Base-by-base conservation (phyloP, 2,329 filamentous ascomycete genomes). In the Grosmannia serpens region DNA sequence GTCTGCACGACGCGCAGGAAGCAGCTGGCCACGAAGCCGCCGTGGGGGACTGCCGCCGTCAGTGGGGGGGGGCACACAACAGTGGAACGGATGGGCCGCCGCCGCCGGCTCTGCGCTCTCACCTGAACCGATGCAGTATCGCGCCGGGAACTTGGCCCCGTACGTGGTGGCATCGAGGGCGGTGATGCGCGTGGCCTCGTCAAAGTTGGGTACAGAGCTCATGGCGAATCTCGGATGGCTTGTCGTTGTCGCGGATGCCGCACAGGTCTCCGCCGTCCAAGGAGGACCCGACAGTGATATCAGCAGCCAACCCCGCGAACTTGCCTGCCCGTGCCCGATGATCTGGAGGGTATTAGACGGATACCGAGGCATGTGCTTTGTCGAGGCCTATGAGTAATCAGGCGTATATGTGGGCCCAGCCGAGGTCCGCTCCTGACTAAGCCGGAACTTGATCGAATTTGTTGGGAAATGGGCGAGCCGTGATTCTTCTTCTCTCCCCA, bases 21-120 rank as follows among this genome's bases (percentile, higher is more conserved):
- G 53, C 72, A 68, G 20, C 71, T 69, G 5, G 74, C 71, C 1
- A 76, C 70, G 58, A 77, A 78, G 47, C 76, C 75, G 60, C 76
- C 75, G 58, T 78, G 75, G 2, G 75, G 75, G 17, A 77, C 46
- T 58, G 44, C 22, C 6, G 24, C n/a, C 9, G 33, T 35, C 33
- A 35, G 33, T 13, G 15, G 33, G 33, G 3, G 33, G 3, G 35
- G 35, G 13, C 15, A 13, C 5, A 13, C 51, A 15, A n/a, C 2
- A 33, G 26, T 29, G 9, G 3, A 6, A 33, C 9, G 33, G 33
- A 10, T 13, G 10, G n/a, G n/a, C n/a, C n/a, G n/a, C n/a, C n/a
- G n/a, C n/a, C n/a, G 10, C 31, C 31, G 6, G 5, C 10, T 33
- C 31, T 20, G 10, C 24, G 1, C 27, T 24, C 46, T 27, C 17